phyloP scores from a whole-genome alignment of 2,329 filamentous ascomycete genomes.

The Colletotrichum magnum region DNA sequence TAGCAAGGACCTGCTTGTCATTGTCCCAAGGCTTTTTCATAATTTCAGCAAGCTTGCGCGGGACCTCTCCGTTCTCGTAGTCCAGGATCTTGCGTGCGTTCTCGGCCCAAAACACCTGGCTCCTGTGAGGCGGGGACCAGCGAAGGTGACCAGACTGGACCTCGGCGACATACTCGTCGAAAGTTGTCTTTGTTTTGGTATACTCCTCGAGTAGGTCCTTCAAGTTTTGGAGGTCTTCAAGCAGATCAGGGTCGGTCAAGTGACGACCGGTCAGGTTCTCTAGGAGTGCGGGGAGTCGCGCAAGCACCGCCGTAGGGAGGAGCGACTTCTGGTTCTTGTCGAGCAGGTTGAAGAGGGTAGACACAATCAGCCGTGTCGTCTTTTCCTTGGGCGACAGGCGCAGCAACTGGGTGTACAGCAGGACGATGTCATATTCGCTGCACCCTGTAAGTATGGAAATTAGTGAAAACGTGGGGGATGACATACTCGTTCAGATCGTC shows the following conservation, averaged over 20 bases:
- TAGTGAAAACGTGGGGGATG: no score
- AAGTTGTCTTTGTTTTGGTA: conserved; percentile 79
- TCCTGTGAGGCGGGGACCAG: conserved; percentile 93
- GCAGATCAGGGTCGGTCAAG: conserved; percentile 74
- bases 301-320: conserved; percentile 88
- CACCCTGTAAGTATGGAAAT: background rate
- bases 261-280: conserved; percentile 74
- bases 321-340: conserved; percentile 77
- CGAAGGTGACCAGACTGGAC: conserved; percentile 88
- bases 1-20: conserved; percentile 89
- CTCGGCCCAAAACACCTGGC: conserved; percentile 89
- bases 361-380: conserved; percentile 91
- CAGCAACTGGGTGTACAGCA: conserved; percentile 92
- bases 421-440: conserved; percentile 92
- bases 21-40: conserved; percentile 81
- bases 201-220: conserved; percentile 77
- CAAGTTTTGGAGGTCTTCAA: conserved; percentile 73
- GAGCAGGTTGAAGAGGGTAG: conserved; percentile 90
- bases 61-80: conserved; percentile 82
- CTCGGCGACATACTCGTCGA: conserved; percentile 92
- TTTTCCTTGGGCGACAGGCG: conserved; percentile 97
- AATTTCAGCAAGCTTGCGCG: conserved; percentile 87
- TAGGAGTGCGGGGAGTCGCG: conserved; percentile 80
- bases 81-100: conserved; percentile 91
- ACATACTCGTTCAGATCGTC: conserved; percentile 88